Conservation (phyloP, 768 basidiomycete genomes). For the Naganishia friedmannii region DNA sequence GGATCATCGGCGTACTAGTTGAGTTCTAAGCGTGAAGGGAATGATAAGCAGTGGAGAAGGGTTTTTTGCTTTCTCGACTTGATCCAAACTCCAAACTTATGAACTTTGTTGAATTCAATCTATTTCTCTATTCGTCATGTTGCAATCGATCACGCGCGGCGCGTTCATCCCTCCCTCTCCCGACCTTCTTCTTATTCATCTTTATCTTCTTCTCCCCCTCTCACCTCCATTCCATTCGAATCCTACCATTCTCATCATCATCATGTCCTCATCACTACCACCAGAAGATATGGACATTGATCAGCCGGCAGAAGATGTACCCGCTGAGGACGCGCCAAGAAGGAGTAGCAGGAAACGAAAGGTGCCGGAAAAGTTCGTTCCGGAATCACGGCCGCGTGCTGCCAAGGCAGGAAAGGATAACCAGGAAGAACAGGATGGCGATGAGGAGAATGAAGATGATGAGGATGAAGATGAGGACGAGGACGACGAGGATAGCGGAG, state of each 20-base stretch:
- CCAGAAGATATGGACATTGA: constrained; percentile 16
- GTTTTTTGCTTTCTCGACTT: too few species aligned
- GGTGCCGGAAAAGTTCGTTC: constrained; percentile 11
- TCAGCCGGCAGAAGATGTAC: neutral
- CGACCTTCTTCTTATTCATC: neutral
- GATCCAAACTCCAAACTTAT: too few species aligned
- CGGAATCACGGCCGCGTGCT: neutral
- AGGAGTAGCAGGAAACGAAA: constrained; percentile 23
- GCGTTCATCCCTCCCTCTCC: neutral
- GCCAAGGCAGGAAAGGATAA: neutral
- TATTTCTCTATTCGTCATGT: constrained; percentile 21
- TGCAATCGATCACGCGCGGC: constrained; percentile 14
- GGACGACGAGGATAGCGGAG: constrained; percentile 11
- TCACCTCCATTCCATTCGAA: neutral
- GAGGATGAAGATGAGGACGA: constrained; percentile 23
- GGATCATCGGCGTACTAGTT: neutral
- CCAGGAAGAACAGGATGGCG: neutral
- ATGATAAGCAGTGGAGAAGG: too few species aligned
- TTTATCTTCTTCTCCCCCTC: neutral
- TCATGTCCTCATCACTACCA: neutral
- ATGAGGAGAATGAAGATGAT: neutral
- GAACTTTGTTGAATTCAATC: too few species aligned
- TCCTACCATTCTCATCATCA: neutral
- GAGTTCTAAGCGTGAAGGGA: too few species aligned
- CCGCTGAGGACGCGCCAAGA: constrained; percentile 18